Conservation (phyloP, 805 yeast genomes). For the Candida argentea region DNA sequence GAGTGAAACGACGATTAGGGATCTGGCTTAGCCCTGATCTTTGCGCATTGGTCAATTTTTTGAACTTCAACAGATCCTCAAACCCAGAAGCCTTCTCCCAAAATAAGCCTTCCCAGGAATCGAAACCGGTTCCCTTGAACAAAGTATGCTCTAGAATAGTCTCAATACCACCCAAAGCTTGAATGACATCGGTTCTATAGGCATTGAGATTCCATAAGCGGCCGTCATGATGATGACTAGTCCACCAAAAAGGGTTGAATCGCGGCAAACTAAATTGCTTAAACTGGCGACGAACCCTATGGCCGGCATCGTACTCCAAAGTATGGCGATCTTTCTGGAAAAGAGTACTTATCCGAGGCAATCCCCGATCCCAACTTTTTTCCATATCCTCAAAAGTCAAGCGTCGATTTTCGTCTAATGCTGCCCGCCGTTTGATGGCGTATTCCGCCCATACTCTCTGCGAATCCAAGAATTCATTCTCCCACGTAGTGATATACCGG, state of each 20-base stretch:
- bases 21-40: slow-evolving; percentile 94
- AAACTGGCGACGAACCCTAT: slow-evolving; percentile 72
- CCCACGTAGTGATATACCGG: slow-evolving; percentile 93
- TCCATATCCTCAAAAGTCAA: slow-evolving; percentile 89
- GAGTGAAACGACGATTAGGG: slow-evolving; percentile 91
- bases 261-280: slow-evolving; percentile 62
- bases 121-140: slow-evolving; percentile 95
- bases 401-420: slow-evolving; percentile 74
- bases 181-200: slow-evolving; percentile 91
- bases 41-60: slow-evolving; percentile 94
- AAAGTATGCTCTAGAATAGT: slow-evolving; percentile 91
- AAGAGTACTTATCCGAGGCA: slow-evolving; percentile 89
- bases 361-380: slow-evolving; percentile 92
- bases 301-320: slow-evolving; percentile 90
- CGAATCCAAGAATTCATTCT: slow-evolving; percentile 87
- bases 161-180: slow-evolving; percentile 95
- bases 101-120: slow-evolving; percentile 96
- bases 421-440: slow-evolving; percentile 81
- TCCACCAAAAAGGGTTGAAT: slow-evolving; percentile 95
- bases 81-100: slow-evolving; percentile 98
- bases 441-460: slow-evolving; percentile 98
- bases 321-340: slow-evolving; percentile 95
- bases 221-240: slow-evolving; percentile 87
- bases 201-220: slow-evolving; percentile 89
- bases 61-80: slow-evolving; percentile 91